phyloP scores from a whole-genome alignment of 192 early-diverging fungal genomes.

The Umbelopsis sp. region DNA sequence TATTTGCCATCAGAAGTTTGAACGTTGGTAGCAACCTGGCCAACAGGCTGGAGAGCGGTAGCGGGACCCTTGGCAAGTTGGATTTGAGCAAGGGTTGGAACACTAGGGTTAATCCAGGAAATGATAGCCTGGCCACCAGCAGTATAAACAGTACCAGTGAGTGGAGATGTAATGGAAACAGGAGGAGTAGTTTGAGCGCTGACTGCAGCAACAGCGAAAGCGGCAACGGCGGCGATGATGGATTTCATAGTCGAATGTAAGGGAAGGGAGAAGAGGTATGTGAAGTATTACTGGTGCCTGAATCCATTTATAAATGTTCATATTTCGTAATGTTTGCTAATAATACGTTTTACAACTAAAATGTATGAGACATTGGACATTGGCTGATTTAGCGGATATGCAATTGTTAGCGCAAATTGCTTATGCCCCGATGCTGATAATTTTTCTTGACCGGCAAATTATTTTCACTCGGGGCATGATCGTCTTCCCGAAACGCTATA shows the following conservation, averaged over 20 bases:
- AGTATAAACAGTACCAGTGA: slow-evolving; percentile 28
- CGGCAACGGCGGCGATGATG: slow-evolving; percentile 21
- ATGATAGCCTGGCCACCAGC: slow-evolving; percentile 30
- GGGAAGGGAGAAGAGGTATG: neutral
- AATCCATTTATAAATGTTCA: too few species aligned
- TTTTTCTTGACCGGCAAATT: too few species aligned
- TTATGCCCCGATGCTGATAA: too few species aligned
- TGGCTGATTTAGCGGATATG: too few species aligned
- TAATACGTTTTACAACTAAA: too few species aligned
- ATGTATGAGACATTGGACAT: too few species aligned
- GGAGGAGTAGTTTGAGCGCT: slow-evolving; percentile 23
- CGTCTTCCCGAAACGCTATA: too few species aligned
- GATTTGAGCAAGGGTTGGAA: slow-evolving; percentile 23
- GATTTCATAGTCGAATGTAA: slow-evolving; percentile 25
- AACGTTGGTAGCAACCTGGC: slow-evolving; percentile 31
- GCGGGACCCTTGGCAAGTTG: slow-evolving; percentile 23
- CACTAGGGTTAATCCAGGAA: slow-evolving; percentile 24
- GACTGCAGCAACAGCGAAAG: slow-evolving; percentile 16
- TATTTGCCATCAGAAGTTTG: slow-evolving; percentile 3
- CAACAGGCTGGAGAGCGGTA: slow-evolving; percentile 30
- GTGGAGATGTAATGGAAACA: slow-evolving; percentile 33
- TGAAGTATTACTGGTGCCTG: too few species aligned
- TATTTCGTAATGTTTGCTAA: too few species aligned
- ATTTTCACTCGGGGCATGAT: too few species aligned
- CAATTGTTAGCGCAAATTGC: too few species aligned